phyloP scores from a whole-genome alignment of 768 basidiomycete species.

The Kwoniella pini region DNA sequence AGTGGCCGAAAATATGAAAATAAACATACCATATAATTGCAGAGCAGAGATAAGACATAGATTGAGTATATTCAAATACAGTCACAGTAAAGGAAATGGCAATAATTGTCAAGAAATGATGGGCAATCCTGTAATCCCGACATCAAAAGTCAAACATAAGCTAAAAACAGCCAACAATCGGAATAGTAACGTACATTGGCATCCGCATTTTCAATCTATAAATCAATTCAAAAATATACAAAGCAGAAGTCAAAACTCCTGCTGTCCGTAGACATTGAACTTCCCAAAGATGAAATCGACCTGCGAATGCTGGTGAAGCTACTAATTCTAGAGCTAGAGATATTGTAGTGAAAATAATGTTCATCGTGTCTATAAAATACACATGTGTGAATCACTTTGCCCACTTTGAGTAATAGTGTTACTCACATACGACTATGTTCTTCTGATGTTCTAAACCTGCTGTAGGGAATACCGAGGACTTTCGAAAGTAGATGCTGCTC shows the following conservation, averaged over 20 bases:
- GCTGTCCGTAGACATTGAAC: conserved; percentile 24
- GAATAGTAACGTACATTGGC: conserved; percentile 45
- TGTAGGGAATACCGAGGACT: background rate
- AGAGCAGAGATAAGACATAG: conserved; percentile 25
- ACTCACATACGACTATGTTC: conserved; percentile 40
- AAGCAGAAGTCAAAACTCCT: conserved; percentile 20
- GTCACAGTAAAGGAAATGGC: conserved; percentile 38
- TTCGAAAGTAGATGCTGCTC: conserved; percentile 7
- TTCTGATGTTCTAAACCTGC: conserved; percentile 24
- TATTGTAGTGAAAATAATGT: conserved; percentile 31
- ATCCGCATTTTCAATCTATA: conserved; percentile 35
- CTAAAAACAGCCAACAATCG: background rate
- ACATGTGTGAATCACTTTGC: background rate
- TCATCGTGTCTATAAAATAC: conserved; percentile 29
- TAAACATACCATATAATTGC: conserved; percentile 33
- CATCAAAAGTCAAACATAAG: background rate
- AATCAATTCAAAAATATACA: conserved; percentile 42
- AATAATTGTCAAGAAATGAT: conserved; percentile 40
- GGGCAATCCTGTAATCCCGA: conserved; percentile 22
- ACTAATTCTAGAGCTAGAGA: conserved; percentile 34
- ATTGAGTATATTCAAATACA: conserved; percentile 34
- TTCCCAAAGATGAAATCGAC: conserved; percentile 21
- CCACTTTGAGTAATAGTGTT: background rate
- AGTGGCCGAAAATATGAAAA: too few relatives aligned
- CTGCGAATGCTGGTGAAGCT: conserved; percentile 23